Base-by-base conservation (phyloP, 257 asterid species). In the Osmanthus fragrans region DNA sequence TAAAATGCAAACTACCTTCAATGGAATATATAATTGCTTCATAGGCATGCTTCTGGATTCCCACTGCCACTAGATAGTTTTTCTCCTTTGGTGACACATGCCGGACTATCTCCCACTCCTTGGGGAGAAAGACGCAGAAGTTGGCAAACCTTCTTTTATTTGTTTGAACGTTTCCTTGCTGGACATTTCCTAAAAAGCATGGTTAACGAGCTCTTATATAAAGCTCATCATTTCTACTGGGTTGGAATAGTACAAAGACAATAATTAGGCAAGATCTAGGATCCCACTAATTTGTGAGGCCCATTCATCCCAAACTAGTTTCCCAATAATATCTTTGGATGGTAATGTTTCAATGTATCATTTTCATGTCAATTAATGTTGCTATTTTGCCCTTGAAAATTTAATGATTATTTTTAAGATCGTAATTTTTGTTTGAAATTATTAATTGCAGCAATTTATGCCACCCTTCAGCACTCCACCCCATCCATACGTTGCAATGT, bases 401-500 rank as follows among this genome's bases (percentile, higher is more conserved):
- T 33, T 40, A 21, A 40, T 77, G 27, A 72, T 51, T 71, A 23
- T n/a, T 73, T 71, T 42, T 33, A 76, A 27, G 49, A 70, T 27
- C 72, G 51, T 70, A 29, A 10, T 42, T 73, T 65, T 72, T 45
- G 49, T 39, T 33, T 76, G 67, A 63, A 60, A 27, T 74, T 73
- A 40, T 71, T 49, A 66, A 65, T 71, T 86, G 90, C 92, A 94
- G 96, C 98, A 89, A 84, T 88, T 90, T 82, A 92, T 95, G 87
- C 97, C 97, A 73, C 99, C 98, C n/a, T 95, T 91, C 80, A 96
- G 97, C 56, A 88, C 97, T 80, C 96, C 98, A 71, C 98, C 97
- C 18, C 97, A 91, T 83, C 99, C 99, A 63, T 95, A 95, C 76
- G 94, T 95, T 73, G 96, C 98, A 71, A 93, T 95, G 99, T 95